Conservation (phyloP, 352 stramenopile species). For the Phytopythium montanum region DNA sequence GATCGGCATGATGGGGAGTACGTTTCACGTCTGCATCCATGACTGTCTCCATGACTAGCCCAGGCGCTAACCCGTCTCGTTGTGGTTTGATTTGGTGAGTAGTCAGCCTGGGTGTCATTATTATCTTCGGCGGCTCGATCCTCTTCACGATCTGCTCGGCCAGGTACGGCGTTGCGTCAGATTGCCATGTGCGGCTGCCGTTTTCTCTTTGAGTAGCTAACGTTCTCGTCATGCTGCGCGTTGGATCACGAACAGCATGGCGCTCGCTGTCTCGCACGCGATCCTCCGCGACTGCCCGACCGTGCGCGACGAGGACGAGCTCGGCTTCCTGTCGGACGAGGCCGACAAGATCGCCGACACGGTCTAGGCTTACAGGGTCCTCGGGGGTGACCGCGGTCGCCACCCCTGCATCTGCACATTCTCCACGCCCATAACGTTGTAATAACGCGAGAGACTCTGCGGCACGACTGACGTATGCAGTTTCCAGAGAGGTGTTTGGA, state of each 20-base stretch:
- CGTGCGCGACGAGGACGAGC: conserved; percentile 75
- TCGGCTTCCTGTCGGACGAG: conserved; percentile 72
- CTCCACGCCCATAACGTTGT: background rate
- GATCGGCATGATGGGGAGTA: conserved; percentile 75
- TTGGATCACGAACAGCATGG: conserved; percentile 31
- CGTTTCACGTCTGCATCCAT: conserved; percentile 7
- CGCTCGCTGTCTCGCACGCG: conserved; percentile 71
- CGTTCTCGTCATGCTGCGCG: background rate
- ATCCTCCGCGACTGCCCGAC: conserved; percentile 76
- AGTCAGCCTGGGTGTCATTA: conserved; percentile 74
- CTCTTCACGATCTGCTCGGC: conserved; percentile 85
- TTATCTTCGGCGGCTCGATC: conserved; percentile 83
- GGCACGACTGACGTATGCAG: background rate
- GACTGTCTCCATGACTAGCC: background rate
- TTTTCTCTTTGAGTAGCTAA: conserved; percentile 2
- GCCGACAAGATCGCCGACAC: conserved; percentile 65
- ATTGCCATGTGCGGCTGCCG: background rate
- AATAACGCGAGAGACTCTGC: background rate
- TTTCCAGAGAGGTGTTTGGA: too few species aligned
- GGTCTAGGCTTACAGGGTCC: conserved; percentile 34
- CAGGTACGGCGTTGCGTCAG: conserved; percentile 38
- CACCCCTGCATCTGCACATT: background rate
- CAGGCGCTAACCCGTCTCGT: background rate
- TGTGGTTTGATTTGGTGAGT: background rate
- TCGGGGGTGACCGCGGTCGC: conserved; percentile 7